Evolutionary conservation across 2,329 filamentous ascomycete species (phyloP).

Genomic region (Beauveria rudraprayagi): DNA sequence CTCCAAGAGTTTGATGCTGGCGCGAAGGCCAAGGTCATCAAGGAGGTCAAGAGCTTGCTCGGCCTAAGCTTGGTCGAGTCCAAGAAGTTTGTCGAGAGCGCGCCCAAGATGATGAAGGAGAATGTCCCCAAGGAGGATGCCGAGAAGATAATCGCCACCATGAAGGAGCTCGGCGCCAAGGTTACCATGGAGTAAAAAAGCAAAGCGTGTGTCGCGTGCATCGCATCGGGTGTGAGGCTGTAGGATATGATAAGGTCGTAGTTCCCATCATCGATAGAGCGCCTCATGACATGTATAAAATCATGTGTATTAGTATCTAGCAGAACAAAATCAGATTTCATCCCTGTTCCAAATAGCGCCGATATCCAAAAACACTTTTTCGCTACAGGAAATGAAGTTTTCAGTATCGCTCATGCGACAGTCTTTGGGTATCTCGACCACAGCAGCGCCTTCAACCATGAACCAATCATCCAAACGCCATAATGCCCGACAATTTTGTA

Average conservation of each 20-base stretch:
- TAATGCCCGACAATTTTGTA: conserved; percentile 14
- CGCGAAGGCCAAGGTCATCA: conserved; percentile 98
- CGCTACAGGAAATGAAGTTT: neutral
- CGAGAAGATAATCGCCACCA: conserved; percentile 91
- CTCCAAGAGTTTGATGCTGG: conserved; percentile 79
- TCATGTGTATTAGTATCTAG: conserved; percentile 26
- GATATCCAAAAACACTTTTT: neutral
- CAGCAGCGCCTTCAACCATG: conserved; percentile 2
- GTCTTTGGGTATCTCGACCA: conserved; percentile 5
- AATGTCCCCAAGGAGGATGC: conserved; percentile 97
- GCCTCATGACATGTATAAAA: conserved; percentile 15
- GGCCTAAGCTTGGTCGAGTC: conserved; percentile 95
- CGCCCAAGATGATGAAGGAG: conserved; percentile 98
- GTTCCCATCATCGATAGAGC: conserved; percentile 8
- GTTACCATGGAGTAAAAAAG: conserved; percentile 77
- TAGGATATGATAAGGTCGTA: neutral
- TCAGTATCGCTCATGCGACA: neutral
- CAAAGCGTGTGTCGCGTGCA: conserved; percentile 9
- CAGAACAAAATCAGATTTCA: conserved; percentile 7
- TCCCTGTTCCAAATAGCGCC: neutral
- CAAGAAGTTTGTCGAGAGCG: conserved; percentile 99
- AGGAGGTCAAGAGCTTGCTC: conserved; percentile 96
- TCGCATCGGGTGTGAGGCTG: conserved; percentile 1
- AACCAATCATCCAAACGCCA: conserved; percentile 21
- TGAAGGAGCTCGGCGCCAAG: conserved; percentile 88